Base-by-base conservation (phyloP, 306 rosid species). In the Geum urbanum region DNA sequence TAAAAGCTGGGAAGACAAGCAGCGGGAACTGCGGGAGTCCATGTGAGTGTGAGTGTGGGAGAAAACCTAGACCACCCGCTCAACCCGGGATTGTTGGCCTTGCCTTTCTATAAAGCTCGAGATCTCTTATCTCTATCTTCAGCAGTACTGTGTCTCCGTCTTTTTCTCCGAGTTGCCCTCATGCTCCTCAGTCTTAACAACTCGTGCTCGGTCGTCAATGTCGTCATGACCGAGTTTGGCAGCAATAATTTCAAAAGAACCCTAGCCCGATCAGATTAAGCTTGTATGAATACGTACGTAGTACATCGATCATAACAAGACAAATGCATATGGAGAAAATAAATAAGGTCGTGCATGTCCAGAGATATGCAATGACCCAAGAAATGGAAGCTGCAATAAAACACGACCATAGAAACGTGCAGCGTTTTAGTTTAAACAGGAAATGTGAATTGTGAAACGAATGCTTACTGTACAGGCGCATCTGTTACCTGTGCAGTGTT, bases 1-100 rank as follows among this genome's bases (percentile, higher is more conserved):
- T 70, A 86, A 85, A 84, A 71, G 85, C 86, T 83, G 87, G 16
- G 56, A n/a, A 18, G 15, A 51, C 56, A 51, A 2, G 64, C 87
- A 80, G 88, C 92, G 88, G 56, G 66, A 80, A 77, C 79, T 59
- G 57, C 88, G 92, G 96, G 98, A 85, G 92, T 83, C 83, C 95
- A 89, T 84, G 96, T 86, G 96, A 85, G 47, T 64, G 67, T 57
- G 61, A 27, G 32, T 52, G 71, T 6, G 53, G 63, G 37, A 72
- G 43, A 69, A 44, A 63, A 64, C 74, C 46, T 41, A 63, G 37
- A 77, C 75, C 88, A 88, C 90, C 91, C 96, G 86, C 84, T 76
- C 73, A 45, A 77, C 66, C 74, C 84, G 86, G 84, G 45, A 9
- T 58, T 14, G 15, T 5, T 57, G 5, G 81, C 71, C 72, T 75